phyloP scores from a whole-genome alignment of 2,329 filamentous ascomycete genomes.

The Botrytis aclada region DNA sequence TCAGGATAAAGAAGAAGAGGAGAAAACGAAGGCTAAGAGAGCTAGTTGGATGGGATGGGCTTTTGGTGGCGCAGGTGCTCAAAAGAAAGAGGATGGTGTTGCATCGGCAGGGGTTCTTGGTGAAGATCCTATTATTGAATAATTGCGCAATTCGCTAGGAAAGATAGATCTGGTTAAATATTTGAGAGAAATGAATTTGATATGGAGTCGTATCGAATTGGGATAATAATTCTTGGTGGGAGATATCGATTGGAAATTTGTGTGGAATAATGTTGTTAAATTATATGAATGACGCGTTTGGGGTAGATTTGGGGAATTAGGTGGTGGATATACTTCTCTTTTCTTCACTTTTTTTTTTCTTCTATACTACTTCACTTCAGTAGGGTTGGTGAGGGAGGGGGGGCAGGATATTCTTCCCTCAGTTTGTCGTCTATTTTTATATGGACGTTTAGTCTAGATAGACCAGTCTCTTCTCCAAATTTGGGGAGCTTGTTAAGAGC shows the following conservation, averaged over 20 bases:
- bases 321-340: slow-evolving; percentile 7
- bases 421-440: neutral
- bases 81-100: slow-evolving; percentile 15
- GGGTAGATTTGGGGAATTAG: neutral
- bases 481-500: neutral
- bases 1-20: slow-evolving; percentile 59
- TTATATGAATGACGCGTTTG: neutral
- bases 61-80: slow-evolving; percentile 25
- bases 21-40: slow-evolving; percentile 53
- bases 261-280: neutral
- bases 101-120: neutral
- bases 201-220: neutral
- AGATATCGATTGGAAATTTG: neutral
- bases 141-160: neutral
- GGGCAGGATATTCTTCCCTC: neutral
- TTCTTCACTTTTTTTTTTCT: neutral
- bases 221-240: slow-evolving; percentile 3
- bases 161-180: neutral
- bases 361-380: neutral
- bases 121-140: slow-evolving; percentile 19
- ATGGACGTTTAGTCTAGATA: neutral
- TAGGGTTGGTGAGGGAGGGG: neutral
- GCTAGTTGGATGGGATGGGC: slow-evolving; percentile 65
- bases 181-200: neutral
- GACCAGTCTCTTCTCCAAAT: neutral